Conservation (phyloP, 371 early-diverging fungal genomes). For the Dentiscutata heterogama region DNA sequence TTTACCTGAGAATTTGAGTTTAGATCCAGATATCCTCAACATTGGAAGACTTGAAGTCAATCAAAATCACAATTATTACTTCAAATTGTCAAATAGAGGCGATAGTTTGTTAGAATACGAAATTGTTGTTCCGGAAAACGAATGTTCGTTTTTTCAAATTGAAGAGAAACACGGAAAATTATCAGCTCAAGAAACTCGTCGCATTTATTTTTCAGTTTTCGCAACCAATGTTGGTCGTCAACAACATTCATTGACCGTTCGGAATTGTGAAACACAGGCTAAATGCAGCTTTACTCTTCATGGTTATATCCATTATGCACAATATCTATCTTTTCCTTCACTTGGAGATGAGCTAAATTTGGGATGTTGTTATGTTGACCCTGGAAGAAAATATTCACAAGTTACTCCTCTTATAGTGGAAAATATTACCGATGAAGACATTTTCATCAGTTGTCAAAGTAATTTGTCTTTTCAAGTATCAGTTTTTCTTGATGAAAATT, state of each 20-base stretch:
- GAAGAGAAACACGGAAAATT: slow-evolving; percentile 51
- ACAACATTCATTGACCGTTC: slow-evolving; percentile 60
- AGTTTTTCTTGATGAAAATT: slow-evolving; percentile 77
- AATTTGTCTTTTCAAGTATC: slow-evolving; percentile 86
- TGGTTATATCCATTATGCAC: slow-evolving; percentile 65
- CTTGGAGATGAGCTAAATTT: slow-evolving; percentile 75
- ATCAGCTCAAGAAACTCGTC: slow-evolving; percentile 64
- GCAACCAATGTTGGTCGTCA: slow-evolving; percentile 67
- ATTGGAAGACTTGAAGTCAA: slow-evolving; percentile 67
- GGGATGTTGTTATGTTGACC: slow-evolving; percentile 86
- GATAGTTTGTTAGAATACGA: slow-evolving; percentile 57
- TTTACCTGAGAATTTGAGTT: slow-evolving; percentile 46
- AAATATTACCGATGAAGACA: slow-evolving; percentile 74
- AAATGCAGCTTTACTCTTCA: slow-evolving; percentile 64
- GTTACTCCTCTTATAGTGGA: slow-evolving; percentile 77
- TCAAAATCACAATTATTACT: slow-evolving; percentile 66
- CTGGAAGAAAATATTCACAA: slow-evolving; percentile 79
- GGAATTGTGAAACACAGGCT: slow-evolving; percentile 52
- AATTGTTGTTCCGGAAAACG: slow-evolving; percentile 45
- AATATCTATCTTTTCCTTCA: slow-evolving; percentile 75
- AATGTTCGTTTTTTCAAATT: slow-evolving; percentile 51
- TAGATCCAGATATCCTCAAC: slow-evolving; percentile 66
- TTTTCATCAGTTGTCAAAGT: slow-evolving; percentile 77
- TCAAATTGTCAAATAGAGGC: slow-evolving; percentile 65
- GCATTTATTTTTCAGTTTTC: slow-evolving; percentile 68